A percentile compares a stretch with the other conserved stretches of the same genome.
phyloP scores from a whole-genome alignment of 2,329 filamentous ascomycete species.

The Ascochyta pisi region DNA sequence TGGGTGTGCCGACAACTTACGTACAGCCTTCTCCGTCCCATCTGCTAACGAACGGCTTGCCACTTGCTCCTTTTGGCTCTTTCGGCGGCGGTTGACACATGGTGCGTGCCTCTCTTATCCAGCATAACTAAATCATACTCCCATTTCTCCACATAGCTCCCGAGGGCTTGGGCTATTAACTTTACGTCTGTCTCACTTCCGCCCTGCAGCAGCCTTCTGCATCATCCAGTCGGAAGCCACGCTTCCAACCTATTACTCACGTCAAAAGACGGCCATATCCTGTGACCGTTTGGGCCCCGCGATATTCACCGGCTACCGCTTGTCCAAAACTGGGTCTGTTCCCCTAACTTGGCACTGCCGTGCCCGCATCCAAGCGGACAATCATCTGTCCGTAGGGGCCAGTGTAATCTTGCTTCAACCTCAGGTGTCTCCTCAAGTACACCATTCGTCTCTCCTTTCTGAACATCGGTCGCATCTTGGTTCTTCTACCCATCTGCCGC shows the following conservation, averaged over 20 bases:
- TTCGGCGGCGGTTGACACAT: conserved; percentile 35
- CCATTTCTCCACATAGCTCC: conserved; percentile 40
- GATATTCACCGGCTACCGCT: conserved; percentile 32
- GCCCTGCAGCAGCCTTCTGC: conserved; percentile 24
- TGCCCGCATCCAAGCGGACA: conserved; percentile 24
- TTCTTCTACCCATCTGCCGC: not conserved
- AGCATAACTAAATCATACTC: conserved; percentile 33
- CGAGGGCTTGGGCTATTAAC: conserved; percentile 24
- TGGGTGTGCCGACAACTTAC: conserved; percentile 37
- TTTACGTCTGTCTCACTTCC: conserved; percentile 12
- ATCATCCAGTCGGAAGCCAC: conserved; percentile 22
- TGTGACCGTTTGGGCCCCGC: conserved; percentile 22
- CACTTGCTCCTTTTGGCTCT: conserved; percentile 35
- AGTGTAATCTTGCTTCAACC: conserved; percentile 23
- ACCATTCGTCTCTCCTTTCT: not conserved
- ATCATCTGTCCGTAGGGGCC: conserved; percentile 28
- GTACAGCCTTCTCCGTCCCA: conserved; percentile 37
- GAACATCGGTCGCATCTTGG: not conserved
- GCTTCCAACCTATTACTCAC: conserved; percentile 19
- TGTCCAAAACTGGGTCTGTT: conserved; percentile 24
- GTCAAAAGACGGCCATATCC: conserved; percentile 11
- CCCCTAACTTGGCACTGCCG: conserved; percentile 36
- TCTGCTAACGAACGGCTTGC: conserved; percentile 31
- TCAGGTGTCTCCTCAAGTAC: conserved; percentile 9
- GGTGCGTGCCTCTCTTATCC: conserved; percentile 43